Evolutionary conservation across 31 red algal species (phyloP).

Genomic region (Endocladia muricata): DNA sequence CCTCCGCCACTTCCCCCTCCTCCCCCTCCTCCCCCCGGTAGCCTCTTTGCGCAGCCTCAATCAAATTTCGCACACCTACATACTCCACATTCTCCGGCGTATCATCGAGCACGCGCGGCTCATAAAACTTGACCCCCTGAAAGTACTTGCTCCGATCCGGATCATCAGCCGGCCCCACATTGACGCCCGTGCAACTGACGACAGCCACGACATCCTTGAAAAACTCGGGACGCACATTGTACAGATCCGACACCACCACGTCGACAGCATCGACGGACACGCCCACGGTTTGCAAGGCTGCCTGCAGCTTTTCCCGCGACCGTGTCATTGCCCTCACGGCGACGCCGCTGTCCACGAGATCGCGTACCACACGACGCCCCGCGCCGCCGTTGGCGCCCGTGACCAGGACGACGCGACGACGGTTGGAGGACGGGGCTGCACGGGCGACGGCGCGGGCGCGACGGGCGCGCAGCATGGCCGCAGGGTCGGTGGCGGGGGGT

Average conservation of each 20-base stretch:
- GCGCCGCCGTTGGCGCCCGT: conserved; percentile 73
- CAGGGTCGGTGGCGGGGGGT: conserved; percentile 6
- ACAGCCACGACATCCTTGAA: conserved; percentile 70
- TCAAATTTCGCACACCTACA: conserved; percentile 67
- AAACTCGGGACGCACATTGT: conserved; percentile 58
- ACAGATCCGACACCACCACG: conserved; percentile 79
- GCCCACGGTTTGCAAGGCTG: conserved; percentile 44
- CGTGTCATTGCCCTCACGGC: conserved; percentile 77
- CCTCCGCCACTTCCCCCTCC: neutral
- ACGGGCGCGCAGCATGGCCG: neutral
- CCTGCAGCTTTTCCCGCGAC: conserved; percentile 28
- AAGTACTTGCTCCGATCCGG: conserved; percentile 71
- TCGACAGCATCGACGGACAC: conserved; percentile 29
- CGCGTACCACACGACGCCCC: conserved; percentile 57
- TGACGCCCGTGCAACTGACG: conserved; percentile 68
- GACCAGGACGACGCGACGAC: conserved; percentile 41
- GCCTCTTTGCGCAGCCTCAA: conserved; percentile 4
- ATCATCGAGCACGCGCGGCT: conserved; percentile 58
- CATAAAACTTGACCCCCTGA: conserved; percentile 81
- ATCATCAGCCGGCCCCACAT: conserved; percentile 68
- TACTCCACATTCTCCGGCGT: conserved; percentile 90
- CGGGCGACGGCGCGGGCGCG: neutral
- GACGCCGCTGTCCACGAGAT: conserved; percentile 22
- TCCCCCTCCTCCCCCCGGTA: conserved; percentile 21
- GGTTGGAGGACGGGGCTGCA: neutral